Conservation (phyloP, 495 filamentous ascomycete genomes). For the Penicillium samsonianum region DNA sequence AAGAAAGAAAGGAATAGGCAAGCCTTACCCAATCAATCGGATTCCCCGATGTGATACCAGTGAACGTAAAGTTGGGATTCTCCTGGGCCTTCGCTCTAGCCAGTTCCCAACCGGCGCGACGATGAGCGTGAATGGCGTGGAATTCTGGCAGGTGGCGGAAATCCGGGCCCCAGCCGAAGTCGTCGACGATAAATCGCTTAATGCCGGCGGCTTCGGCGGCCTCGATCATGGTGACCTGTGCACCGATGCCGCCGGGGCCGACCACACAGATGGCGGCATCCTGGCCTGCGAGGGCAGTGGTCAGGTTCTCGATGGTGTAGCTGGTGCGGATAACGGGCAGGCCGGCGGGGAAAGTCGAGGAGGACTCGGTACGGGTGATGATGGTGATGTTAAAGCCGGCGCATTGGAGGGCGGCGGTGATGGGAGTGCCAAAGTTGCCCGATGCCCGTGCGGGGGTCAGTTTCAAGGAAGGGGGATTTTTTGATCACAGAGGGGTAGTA, state of each 20-base stretch:
- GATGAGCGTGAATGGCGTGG: constrained; percentile 5
- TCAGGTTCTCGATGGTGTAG: constrained; percentile 20
- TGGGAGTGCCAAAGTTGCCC: constrained; percentile 21
- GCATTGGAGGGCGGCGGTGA: constrained; percentile 34
- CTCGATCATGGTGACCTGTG: constrained; percentile 53
- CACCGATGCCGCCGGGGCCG: constrained; percentile 32
- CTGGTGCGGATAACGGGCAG: constrained; percentile 11
- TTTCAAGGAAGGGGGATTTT: not conserved
- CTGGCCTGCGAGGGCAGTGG: constrained; percentile 48
- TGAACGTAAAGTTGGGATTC: constrained; percentile 11
- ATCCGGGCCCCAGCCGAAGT: constrained; percentile 28
- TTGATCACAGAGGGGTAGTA: not conserved
- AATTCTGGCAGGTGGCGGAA: constrained; percentile 13
- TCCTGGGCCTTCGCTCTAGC: constrained; percentile 5
- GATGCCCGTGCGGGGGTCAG: not conserved
- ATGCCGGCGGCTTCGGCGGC: constrained; percentile 60
- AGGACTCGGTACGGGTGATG: constrained; percentile 35
- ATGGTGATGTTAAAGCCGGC: constrained; percentile 35
- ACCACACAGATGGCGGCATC: constrained; percentile 61
- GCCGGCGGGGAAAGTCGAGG: constrained; percentile 20
- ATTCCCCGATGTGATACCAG: constrained; percentile 15
- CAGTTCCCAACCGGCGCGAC: constrained; percentile 6
- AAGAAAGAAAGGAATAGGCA: not conserved
- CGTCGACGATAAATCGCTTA: constrained; percentile 48
- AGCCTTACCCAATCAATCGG: constrained; percentile 17